These are phyloP conservation scores for Hemerocallis citrina DNA, from an alignment of 106 monocot species.

Conservation along the genomic window DNA sequence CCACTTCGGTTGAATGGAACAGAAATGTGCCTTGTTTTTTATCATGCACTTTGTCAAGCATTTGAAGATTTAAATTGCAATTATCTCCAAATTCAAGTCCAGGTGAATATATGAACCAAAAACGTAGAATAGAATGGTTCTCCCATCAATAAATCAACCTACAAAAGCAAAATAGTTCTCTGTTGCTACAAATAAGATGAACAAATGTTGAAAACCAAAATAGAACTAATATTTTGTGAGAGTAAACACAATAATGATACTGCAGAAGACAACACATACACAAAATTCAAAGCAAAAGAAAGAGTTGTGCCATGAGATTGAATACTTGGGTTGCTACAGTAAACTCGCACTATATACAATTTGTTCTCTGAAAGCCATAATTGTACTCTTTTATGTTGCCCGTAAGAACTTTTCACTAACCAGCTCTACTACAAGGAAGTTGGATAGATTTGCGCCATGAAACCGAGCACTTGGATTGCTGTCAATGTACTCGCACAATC, in stretches of 20 bases:
- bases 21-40: too few relatives aligned
- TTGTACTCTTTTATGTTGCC: background rate
- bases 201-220: background rate
- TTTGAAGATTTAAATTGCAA: too few relatives aligned
- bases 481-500: too few relatives aligned
- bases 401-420: background rate
- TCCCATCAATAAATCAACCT: constrained; percentile 79
- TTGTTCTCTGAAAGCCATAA: background rate
- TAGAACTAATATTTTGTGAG: background rate
- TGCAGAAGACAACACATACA: background rate
- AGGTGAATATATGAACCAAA: constrained; percentile 90
- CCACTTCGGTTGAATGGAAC: too few relatives aligned
- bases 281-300: background rate
- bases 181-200: background rate
- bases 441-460: too few relatives aligned
- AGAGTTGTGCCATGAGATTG: background rate
- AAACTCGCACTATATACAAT: background rate
- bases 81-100: too few relatives aligned
- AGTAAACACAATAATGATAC: background rate
- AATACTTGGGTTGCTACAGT: background rate
- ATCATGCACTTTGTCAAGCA: too few relatives aligned
- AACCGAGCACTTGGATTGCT: too few relatives aligned
- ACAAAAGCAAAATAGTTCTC: constrained; percentile 7
- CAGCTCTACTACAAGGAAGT: background rate
- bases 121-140: constrained; percentile 91